Evolutionary conservation across 345 rosid species (phyloP), one percentile per base, ranked within the genome.

Genomic region (Euphorbia tirucalli): DNA sequence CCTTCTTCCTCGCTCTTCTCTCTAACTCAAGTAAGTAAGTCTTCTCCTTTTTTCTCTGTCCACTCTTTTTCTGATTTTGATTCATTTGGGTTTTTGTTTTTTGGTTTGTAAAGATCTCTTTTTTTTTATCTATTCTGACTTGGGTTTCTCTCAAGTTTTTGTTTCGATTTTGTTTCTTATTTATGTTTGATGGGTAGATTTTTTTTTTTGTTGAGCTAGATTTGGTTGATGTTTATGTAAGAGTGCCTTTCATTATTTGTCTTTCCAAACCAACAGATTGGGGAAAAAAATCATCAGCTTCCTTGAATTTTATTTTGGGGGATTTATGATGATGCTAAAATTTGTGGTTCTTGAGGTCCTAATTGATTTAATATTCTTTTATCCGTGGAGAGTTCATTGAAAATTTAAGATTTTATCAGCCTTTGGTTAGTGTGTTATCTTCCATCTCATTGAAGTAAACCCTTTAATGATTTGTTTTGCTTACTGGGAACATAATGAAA

Each of bases 111-210:
- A 19, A 69, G 63, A 56, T 70, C 66, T 60, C 4, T 28, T 70
- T 1, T 39, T 70, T 43, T 48, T n/a, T 28, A 49, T 44, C 43
- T 19, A 21, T 30, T 60, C 7, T 60, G 3, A 37, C 3, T 31
- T 30, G 73, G 55, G 22, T 70, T 60, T 10, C 7, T 27, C 21
- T 44, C 35, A 11, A 4, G 25, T 71, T 71, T 15, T 19, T n/a
- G n/a, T n/a, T n/a, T n/a, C n/a, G 24, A 16, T 39, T 31, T 55
- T 21, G 55, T 65, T n/a, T 54, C 15, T 72, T 22, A 16, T 72
- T 73, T 11, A 65, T 73, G 43, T 3, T 30, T 41, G 30, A 35
- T 21, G 10, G 76, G 28, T 43, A 10, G 16, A 18, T 27, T 35
- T 61, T 32, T 61, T 71, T 48, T 46, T 43, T 19, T 72, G 18